phyloP scores from a whole-genome alignment of 169 alveolate genomes.

The Eimeria maxima region DNA sequence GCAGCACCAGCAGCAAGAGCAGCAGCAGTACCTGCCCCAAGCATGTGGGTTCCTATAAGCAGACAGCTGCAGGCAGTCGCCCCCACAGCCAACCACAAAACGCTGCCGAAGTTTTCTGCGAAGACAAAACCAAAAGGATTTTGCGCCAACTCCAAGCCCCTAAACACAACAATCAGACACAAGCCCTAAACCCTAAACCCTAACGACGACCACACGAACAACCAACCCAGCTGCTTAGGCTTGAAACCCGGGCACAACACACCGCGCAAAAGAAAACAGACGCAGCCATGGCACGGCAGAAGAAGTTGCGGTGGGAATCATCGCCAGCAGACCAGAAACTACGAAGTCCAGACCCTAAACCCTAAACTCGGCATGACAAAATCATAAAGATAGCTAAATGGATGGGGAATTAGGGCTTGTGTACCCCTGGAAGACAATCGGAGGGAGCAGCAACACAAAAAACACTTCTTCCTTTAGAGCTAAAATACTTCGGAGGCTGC shows the following conservation, averaged over 20 bases:
- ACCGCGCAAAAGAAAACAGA: no score
- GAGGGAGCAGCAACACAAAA: constrained; percentile 83
- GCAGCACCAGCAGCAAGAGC: constrained; percentile 28
- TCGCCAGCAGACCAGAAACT: background rate
- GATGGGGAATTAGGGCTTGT: background rate
- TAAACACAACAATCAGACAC: background rate
- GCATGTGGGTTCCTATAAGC: constrained; percentile 34
- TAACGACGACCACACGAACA: no score
- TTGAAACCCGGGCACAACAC: no score
- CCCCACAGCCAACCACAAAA: constrained; percentile 83
- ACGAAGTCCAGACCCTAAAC: constrained; percentile 16
- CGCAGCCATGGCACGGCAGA: no score
- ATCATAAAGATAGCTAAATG: background rate
- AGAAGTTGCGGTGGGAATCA: no score
- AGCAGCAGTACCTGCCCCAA: constrained; percentile 65
- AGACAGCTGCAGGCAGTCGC: constrained; percentile 57
- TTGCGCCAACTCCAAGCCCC: constrained; percentile 77
- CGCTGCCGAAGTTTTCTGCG: constrained; percentile 81
- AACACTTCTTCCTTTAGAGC: constrained; percentile 83
- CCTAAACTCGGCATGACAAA: background rate
- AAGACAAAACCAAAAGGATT: constrained; percentile 58
- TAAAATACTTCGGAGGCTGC: constrained; percentile 37
- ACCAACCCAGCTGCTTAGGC: no score
- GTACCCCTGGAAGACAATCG: constrained; percentile 71
- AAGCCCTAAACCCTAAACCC: constrained; percentile 34